A percentile compares a stretch with the other conserved stretches of the same genome.
phyloP scores from a whole-genome alignment of 768 basidiomycete genomes.

The Candolleomyces aberdarensis region DNA sequence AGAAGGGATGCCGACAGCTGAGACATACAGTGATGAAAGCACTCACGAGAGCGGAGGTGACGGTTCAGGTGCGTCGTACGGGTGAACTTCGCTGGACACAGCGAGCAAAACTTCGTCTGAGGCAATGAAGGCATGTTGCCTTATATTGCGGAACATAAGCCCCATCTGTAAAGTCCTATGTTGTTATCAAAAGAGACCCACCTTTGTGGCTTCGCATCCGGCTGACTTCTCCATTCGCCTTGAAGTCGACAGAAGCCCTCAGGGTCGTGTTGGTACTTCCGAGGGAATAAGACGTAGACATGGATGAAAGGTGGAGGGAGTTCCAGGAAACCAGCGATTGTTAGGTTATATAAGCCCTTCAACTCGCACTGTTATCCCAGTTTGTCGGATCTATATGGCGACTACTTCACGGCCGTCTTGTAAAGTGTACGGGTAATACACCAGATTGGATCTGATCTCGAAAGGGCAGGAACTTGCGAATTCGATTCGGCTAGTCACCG shows the following conservation, averaged over 20 bases:
- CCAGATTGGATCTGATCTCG: conserved; percentile 5
- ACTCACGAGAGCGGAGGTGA: conserved; percentile 69
- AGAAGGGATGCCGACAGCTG: neutral
- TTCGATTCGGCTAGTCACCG: neutral
- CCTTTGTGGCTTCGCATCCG: conserved; percentile 43
- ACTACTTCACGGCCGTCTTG: conserved; percentile 7
- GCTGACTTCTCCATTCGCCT: conserved; percentile 41
- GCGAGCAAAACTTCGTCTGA: conserved; percentile 64
- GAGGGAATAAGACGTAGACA: conserved; percentile 25
- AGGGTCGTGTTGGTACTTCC: conserved; percentile 20
- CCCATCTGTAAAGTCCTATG: conserved; percentile 36
- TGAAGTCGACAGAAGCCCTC: conserved; percentile 32
- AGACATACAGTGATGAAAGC: neutral
- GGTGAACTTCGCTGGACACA: conserved; percentile 73
- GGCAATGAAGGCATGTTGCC: conserved; percentile 72
- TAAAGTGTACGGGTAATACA: neutral
- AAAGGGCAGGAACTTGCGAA: neutral
- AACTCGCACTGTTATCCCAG: conserved; percentile 19
- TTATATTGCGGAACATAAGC: conserved; percentile 44
- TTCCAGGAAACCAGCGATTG: conserved; percentile 11
- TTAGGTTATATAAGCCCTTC: conserved; percentile 15
- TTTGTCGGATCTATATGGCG: conserved; percentile 30
- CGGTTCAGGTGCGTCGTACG: conserved; percentile 72
- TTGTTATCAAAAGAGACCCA: conserved; percentile 11
- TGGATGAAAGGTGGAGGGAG: conserved; percentile 23